Evolutionary conservation across 148 eudicot genomes (phyloP), one percentile per base, ranked within the genome.

Genomic region (Nepenthes gracilis): DNA sequence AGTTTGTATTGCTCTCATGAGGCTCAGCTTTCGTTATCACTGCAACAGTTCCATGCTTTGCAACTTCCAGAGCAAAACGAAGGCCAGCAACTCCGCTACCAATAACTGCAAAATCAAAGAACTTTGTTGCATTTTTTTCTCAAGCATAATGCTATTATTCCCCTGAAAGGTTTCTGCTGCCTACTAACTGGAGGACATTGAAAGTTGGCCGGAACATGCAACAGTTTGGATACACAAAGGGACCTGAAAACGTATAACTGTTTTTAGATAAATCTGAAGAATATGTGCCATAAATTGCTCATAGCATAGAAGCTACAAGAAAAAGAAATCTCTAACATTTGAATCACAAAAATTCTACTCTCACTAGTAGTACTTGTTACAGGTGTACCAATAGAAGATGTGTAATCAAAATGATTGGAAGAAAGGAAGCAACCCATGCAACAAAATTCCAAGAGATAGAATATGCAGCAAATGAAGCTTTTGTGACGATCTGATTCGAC

Each of bases 81-180:
- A 93, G 98, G 64, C 98, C 98, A 71, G 96, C 98, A 69, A 93
- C 91, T 64, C 98, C 96, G 71, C 98, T 93, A 23, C 96, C 98
- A 54, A 93, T 88, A 43, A 93, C 81, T 45, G 82, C 82, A 76
- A 88, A 93, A 72, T 93, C 95, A 68, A 84, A 84, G 64, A 81
- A 86, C 72, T 77, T 84, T 32, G 90, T 70, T 11, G 75, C 65
- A 33, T n/a, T 67, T 76, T 59, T 86, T 79, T 57, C 76, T 70
- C 58, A 62, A 59, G 75, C 59, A 65, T 58, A 85, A 81, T 52
- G 60, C 62, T 55, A 77, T 70, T 33, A 65, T 57, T 57, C 64
- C 64, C 70, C 71, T 67, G 15, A 43, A 37, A 23, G 70, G 60
- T 61, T 74, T 83, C 61, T 67, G 48, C 52, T 61, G 66, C 63